A percentile compares a stretch with the other conserved stretches of the same genome.
These are phyloP conservation scores for Cynara cardunculus DNA, from an alignment of 129 eudicot species.

Conservation along the genomic window DNA sequence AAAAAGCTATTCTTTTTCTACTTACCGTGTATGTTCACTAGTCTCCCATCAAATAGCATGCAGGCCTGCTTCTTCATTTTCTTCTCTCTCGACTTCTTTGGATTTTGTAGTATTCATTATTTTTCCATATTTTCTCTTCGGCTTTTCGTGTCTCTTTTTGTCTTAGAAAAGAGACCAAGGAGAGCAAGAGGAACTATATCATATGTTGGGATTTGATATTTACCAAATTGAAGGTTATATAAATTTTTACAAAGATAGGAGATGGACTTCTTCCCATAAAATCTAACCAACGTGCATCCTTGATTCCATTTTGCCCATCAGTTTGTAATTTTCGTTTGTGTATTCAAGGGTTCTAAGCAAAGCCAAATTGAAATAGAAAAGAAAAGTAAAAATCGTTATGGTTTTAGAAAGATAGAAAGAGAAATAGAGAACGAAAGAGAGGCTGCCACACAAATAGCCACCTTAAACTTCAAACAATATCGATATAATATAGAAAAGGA, in stretches of 20 bases:
- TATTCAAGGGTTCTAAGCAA: background rate
- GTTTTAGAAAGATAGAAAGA: background rate
- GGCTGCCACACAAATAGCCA: background rate
- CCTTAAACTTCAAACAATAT: background rate
- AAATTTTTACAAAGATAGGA: background rate
- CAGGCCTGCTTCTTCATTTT: slow-evolving; percentile 31
- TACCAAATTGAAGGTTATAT: slow-evolving; percentile 21
- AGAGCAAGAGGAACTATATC: slow-evolving; percentile 19
- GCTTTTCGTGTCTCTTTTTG: slow-evolving; percentile 23
- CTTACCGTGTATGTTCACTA: slow-evolving; percentile 1
- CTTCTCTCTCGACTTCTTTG: slow-evolving; percentile 20
- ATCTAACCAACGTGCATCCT: background rate
- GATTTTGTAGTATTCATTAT: slow-evolving; percentile 21
- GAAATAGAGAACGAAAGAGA: background rate
- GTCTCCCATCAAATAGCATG: slow-evolving; percentile 22
- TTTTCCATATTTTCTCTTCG: slow-evolving; percentile 20
- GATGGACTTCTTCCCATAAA: background rate
- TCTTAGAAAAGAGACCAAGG: slow-evolving; percentile 15
- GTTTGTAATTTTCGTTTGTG: background rate
- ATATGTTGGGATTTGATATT: slow-evolving; percentile 14
- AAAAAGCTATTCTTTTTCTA: slow-evolving; percentile 10
- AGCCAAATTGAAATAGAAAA: too few species aligned
- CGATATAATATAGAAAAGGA: background rate
- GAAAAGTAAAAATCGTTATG: too few species aligned
- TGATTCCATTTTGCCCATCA: background rate